Base-by-base conservation (phyloP, 306 rosid species). In the Arachis stenosperma region DNA sequence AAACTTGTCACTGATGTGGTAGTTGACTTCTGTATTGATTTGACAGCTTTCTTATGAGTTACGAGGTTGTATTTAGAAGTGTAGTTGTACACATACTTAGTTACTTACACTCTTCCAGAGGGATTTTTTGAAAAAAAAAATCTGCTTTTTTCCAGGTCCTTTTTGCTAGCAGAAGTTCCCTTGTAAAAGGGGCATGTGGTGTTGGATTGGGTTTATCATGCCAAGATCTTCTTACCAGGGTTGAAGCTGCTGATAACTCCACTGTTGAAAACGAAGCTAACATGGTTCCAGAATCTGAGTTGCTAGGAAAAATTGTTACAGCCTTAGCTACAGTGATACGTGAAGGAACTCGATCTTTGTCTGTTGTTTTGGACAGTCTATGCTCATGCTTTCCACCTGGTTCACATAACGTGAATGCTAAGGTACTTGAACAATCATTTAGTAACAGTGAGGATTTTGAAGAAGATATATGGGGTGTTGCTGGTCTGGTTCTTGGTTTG, bases 141-240 rank as follows among this genome's bases (percentile, higher is more conserved):
- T 69, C 61, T 69, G 75, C 40, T 63, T 29, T 61, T 52, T 51
- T 83, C 76, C 84, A 94, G 98, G 92, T 89, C 80, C 82, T 89
- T 77, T 73, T 73, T 74, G 83, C 73, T 78, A 83, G 89, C 83
- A 91, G 73, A 88, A 94, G 96, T 68, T 82, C 81, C 82, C 90
- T 94, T 71, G 97, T 94, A 62, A 88, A 90, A 81, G 98, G 98
- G 80, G 92, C 98, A 13, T 94, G 95, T 85, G 98, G 95, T 46
- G 84, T 94, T 83, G 98, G 92, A 71, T 87, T 94, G 88, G 97
- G 97, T 67, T 94, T 85, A 80, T 80, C 92, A 44, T 89, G 92
- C 85, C 97, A 86, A 80, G 95, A 89, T 82, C 97, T 94, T 81
- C 89, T 89, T 57, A 88, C 87, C 48, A 82, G 97, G 79, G 86